A percentile compares a stretch with the other conserved stretches of the same genome.
Conservation (phyloP, 208 protist genomes). For the Naegleria lovaniensis region DNA sequence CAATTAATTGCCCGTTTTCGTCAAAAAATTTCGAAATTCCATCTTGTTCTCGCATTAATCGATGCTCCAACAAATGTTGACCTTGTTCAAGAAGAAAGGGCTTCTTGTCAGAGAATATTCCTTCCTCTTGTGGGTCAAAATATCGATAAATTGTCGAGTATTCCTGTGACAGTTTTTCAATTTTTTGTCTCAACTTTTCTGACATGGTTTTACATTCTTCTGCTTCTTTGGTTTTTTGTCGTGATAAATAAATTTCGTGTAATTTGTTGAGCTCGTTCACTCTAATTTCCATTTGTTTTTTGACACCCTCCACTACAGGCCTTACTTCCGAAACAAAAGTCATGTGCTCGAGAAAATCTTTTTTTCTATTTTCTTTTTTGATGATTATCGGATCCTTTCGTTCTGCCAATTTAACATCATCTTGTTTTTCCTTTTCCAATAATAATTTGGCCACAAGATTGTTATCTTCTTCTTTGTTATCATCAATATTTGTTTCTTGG, state of each 20-base stretch:
- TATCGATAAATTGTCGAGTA: background rate
- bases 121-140: background rate
- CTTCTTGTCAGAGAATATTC: background rate
- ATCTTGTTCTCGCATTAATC: background rate
- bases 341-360: background rate
- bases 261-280: background rate
- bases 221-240: constrained; percentile 3
- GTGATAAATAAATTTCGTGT: background rate
- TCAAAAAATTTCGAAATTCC: constrained; percentile 6
- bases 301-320: background rate
- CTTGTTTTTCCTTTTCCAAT: background rate
- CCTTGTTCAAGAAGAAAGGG: background rate
- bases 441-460: background rate
- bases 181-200: background rate
- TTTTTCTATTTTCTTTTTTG: background rate
- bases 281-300: background rate
- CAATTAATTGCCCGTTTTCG: constrained; percentile 2
- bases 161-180: background rate
- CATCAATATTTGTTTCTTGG: no score
- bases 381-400: background rate
- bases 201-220: background rate
- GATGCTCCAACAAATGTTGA: background rate
- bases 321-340: background rate
- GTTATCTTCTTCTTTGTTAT: no score
- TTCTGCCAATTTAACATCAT: background rate